phyloP scores from a whole-genome alignment of 495 filamentous ascomycete species.

The Tetracladium marchalianum region DNA sequence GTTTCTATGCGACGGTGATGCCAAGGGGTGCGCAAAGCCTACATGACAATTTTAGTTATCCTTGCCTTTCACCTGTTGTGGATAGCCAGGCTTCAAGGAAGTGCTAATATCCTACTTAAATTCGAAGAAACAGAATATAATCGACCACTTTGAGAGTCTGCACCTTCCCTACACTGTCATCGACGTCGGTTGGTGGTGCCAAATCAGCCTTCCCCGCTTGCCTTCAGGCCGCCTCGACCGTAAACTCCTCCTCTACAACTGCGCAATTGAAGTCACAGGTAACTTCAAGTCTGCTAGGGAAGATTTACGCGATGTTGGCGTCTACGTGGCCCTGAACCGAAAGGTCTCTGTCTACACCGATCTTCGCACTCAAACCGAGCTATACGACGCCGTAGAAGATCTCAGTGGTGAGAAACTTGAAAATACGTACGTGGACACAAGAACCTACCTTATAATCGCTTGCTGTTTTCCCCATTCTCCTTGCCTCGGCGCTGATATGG shows the following conservation, averaged over 20 bases:
- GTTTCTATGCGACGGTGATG: no score
- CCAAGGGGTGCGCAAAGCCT: no score
- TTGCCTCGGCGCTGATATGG: no score
- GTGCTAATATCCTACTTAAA: slow-evolving; percentile 1
- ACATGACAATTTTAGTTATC: no score
- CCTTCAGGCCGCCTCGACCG: slow-evolving; percentile 44
- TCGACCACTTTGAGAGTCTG: slow-evolving; percentile 42
- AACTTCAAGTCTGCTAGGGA: no score
- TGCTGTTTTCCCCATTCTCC: no score
- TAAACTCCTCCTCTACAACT: slow-evolving; percentile 31
- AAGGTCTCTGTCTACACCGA: slow-evolving; percentile 44
- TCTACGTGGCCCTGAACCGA: slow-evolving; percentile 47
- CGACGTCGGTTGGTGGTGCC: slow-evolving; percentile 53
- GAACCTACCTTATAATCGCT: no score
- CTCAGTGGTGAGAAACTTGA: slow-evolving; percentile 43
- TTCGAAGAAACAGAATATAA: slow-evolving; percentile 43
- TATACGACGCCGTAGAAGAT: slow-evolving; percentile 39
- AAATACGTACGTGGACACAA: slow-evolving; percentile 33
- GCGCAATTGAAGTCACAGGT: slow-evolving; percentile 28
- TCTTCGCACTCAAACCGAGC: slow-evolving; percentile 37
- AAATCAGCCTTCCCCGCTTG: slow-evolving; percentile 38
- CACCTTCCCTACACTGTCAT: slow-evolving; percentile 50
- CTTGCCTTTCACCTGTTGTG: no score
- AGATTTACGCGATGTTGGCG: slow-evolving; percentile 45
- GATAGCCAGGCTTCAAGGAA: no score